These are phyloP conservation scores for Allium fistulosum DNA, from an alignment of 106 monocot species.

Conservation along the genomic window DNA sequence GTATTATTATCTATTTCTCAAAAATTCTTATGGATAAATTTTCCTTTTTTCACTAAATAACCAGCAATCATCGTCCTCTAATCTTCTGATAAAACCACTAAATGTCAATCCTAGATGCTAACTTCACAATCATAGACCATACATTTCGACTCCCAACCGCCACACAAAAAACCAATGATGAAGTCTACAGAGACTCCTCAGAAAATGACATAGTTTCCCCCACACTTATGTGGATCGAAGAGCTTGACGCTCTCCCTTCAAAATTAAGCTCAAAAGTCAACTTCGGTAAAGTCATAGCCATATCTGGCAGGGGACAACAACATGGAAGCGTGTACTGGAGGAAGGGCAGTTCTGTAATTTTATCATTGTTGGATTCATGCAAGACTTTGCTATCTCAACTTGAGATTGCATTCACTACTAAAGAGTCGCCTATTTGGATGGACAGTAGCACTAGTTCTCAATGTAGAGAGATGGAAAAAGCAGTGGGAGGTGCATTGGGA, in stretches of 20 bases:
- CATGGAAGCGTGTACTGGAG: constrained; percentile 98
- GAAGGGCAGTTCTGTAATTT: constrained; percentile 39
- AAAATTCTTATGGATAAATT: no score
- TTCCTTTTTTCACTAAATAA: no score
- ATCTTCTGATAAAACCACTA: constrained; percentile 38
- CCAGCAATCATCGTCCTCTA: no score
- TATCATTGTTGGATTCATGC: constrained; percentile 54
- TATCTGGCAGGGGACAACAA: constrained; percentile 98
- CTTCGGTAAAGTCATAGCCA: constrained; percentile 49
- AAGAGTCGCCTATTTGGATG: constrained; percentile 94
- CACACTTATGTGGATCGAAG: constrained; percentile 97
- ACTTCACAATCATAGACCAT: constrained; percentile 53
- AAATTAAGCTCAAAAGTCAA: constrained; percentile 64
- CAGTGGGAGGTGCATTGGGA: constrained; percentile 72
- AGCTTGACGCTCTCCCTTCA: constrained; percentile 60
- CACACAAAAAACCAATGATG: constrained; percentile 88
- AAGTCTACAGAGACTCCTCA: constrained; percentile 70
- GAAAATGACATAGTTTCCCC: constrained; percentile 78
- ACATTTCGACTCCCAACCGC: constrained; percentile 79
- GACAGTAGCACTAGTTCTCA: constrained; percentile 83
- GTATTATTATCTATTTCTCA: no score
- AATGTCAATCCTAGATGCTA: constrained; percentile 79
- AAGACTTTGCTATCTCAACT: constrained; percentile 50
- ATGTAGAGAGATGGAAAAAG: constrained; percentile 84
- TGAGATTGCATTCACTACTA: constrained; percentile 58